These are phyloP conservation scores for Maudiozyma serrabonitensis DNA, from an alignment of 805 yeast species.

Conservation along the genomic window DNA sequence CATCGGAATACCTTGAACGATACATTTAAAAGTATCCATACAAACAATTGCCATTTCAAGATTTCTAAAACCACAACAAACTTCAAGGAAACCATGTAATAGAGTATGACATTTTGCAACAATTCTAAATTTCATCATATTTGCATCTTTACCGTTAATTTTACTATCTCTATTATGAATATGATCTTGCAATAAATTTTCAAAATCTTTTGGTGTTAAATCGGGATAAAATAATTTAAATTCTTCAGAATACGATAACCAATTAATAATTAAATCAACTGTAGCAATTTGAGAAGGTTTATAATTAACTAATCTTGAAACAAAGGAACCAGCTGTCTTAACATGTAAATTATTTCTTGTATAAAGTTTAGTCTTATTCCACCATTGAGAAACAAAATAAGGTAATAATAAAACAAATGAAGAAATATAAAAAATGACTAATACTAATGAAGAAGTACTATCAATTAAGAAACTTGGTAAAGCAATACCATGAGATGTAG, in stretches of 20 bases:
- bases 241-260: constrained; percentile 63
- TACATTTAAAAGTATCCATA: constrained; percentile 55
- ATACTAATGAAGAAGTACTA: constrained; percentile 58
- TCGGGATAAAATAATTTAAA: constrained; percentile 37
- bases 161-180: constrained; percentile 39
- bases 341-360: constrained; percentile 79
- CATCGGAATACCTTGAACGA: constrained; percentile 65
- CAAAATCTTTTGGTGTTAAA: constrained; percentile 38
- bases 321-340: constrained; percentile 70
- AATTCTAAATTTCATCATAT: constrained; percentile 39
- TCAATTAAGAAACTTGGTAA: constrained; percentile 86
- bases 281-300: constrained; percentile 59
- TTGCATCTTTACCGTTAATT: constrained; percentile 28
- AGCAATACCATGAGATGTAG: constrained; percentile 85
- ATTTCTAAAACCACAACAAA: constrained; percentile 71
- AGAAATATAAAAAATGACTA: constrained; percentile 56
- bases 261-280: constrained; percentile 44
- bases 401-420: constrained; percentile 77
- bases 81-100: constrained; percentile 62
- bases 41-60: constrained; percentile 53
- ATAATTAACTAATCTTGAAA: constrained; percentile 61
- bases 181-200: constrained; percentile 45
- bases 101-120: constrained; percentile 58
- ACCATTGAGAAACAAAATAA: constrained; percentile 74
- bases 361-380: constrained; percentile 70